Base-by-base conservation (phyloP, 2,329 filamentous ascomycete genomes). In the Aspergillus nomiae region DNA sequence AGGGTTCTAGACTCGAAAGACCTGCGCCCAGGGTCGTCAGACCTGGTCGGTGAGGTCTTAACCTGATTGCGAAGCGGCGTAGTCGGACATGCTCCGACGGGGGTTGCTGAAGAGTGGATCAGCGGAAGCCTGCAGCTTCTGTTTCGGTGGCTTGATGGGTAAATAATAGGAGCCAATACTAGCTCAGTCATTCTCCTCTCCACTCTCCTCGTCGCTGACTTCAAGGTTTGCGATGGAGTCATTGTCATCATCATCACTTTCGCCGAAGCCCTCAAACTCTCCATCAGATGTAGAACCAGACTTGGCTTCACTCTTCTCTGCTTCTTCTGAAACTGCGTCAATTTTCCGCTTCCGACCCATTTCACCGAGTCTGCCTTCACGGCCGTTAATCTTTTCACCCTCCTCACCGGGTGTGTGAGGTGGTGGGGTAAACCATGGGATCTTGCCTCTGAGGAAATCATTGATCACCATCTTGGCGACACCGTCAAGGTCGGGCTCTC, bases 401-500 rank as follows among this genome's bases (percentile, higher is more conserved):
- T 80, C 82, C 36, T 86, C 85, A 8, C 82, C 82, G 11, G 80
- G 82, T 55, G 78, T 74, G 16, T 84, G 80, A 2, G 94, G 92
- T 11, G 93, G 89, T 10, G 92, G 89, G 0, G 92, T 95, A 74
- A 93, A 99, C 95, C 96, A 99, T 1, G 95, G 95, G 30, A 98
- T 92, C 80, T 94, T 97, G 61, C 95, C 95, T 67, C 95, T 84
- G 73, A 98, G 87, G 76, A 98, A 99, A 74, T 99, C 95, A 72
- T 97, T 98, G 63, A 99, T 82, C 0, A 99, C 91, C 88, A 97
- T 97, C 79, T 97, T 97, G 1, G 95, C 95, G 55, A 97, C 93
- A 71, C 94, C 93, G 71, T 98, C 94, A 60, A 97, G 81, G 77
- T 99, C 95, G 4, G 94, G 91, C 76, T 98, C 95, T n/a, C 94